These are phyloP conservation scores for Echium plantagineum DNA, from an alignment of 257 asterid genomes.

Conservation along the genomic window DNA sequence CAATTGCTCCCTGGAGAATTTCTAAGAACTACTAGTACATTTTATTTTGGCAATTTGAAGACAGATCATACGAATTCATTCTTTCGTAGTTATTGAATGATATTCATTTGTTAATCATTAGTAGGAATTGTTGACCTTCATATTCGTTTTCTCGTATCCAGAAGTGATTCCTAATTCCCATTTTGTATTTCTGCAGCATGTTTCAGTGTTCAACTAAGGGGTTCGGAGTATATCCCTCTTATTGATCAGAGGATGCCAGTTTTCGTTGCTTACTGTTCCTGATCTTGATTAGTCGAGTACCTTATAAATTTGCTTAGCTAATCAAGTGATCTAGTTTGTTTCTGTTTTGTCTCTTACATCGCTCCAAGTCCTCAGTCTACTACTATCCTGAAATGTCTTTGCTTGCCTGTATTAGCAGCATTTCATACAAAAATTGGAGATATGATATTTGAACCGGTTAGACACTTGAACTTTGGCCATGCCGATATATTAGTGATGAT, in stretches of 20 bases:
- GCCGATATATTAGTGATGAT: too few species aligned
- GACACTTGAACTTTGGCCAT: too few species aligned
- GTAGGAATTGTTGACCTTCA: neutral
- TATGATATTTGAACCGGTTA: neutral
- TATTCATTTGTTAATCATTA: neutral
- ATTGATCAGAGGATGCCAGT: constrained; percentile 52
- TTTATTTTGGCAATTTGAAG: too few species aligned
- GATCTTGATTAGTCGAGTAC: constrained; percentile 31
- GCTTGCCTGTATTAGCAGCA: neutral
- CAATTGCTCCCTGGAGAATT: too few species aligned
- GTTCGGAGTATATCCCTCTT: constrained; percentile 76
- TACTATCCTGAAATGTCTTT: neutral
- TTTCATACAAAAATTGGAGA: neutral
- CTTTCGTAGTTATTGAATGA: too few species aligned
- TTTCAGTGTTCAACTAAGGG: constrained; percentile 87
- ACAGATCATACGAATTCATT: too few species aligned
- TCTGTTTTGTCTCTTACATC: neutral
- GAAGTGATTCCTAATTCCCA: neutral
- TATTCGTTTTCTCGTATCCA: neutral
- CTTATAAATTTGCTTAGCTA: neutral
- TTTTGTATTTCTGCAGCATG: constrained; percentile 57
- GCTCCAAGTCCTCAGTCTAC: neutral
- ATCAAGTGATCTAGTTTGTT: neutral
- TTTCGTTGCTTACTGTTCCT: constrained; percentile 32
- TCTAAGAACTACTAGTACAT: too few species aligned